Percentiles rank a stretch among this genome's conserved stretches.
Conservation (phyloP, 179 eudicot genomes). For the Drosera spatulata region DNA sequence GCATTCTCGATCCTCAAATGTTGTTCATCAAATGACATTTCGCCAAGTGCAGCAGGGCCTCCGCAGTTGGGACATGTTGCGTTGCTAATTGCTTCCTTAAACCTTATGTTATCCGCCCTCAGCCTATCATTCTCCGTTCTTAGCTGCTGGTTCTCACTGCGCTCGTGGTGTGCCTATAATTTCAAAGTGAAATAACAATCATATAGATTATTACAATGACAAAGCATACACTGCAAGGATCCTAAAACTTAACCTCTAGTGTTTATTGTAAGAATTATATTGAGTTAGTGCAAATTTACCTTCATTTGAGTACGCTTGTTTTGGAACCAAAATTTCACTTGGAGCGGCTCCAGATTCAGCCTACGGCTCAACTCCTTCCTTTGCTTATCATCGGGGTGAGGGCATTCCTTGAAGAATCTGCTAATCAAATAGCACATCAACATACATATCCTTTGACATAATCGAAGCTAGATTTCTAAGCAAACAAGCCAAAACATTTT, state of each 20-base stretch:
- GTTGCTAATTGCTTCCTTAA: constrained; percentile 35
- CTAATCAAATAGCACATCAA: neutral
- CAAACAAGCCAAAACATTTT: no score
- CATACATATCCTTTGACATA: no score
- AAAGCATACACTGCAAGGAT: no score
- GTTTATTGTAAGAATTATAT: no score
- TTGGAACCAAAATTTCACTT: constrained; percentile 64
- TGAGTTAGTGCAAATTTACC: constrained; percentile 12
- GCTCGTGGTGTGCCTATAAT: constrained; percentile 37
- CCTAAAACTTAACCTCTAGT: no score
- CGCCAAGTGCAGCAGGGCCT: constrained; percentile 40
- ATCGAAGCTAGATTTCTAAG: no score
- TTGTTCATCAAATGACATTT: constrained; percentile 50
- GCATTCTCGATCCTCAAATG: constrained; percentile 38
- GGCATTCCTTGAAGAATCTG: constrained; percentile 58
- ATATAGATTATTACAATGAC: no score
- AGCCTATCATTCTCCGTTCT: constrained; percentile 44
- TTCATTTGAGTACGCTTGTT: constrained; percentile 69
- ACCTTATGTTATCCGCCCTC: constrained; percentile 33
- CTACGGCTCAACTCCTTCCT: constrained; percentile 53
- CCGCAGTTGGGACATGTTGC: constrained; percentile 49
- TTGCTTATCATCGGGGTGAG: constrained; percentile 67
- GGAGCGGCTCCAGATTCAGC: constrained; percentile 44
- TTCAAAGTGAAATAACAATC: no score
- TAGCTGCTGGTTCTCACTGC: constrained; percentile 33